A percentile compares a stretch with the other conserved stretches of the same genome.
Conservation (phyloP, 23 red algal species). For the Agarophyton chilense region DNA sequence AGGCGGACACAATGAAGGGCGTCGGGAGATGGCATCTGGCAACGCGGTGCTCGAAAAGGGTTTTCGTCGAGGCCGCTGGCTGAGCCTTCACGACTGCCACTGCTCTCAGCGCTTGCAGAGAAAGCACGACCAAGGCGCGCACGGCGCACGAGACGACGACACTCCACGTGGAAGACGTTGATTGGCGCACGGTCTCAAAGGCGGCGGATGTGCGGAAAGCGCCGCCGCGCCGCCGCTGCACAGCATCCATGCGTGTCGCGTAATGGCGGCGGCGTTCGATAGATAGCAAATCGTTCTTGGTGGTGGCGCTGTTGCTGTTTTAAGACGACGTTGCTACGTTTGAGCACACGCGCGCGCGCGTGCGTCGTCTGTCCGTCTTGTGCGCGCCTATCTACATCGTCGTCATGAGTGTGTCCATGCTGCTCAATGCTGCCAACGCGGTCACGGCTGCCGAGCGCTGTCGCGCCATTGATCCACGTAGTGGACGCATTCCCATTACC, state of each 20-base stretch:
- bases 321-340: not conserved
- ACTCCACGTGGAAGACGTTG: too few relatives aligned
- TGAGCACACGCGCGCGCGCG: not conserved
- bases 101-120: not conserved
- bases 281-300: not conserved
- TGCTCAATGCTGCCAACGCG: conserved; percentile 52
- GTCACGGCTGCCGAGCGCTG: conserved; percentile 32
- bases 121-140: not conserved
- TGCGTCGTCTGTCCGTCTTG: too few relatives aligned
- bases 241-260: not conserved
- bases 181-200: too few relatives aligned
- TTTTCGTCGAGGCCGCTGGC: not conserved
- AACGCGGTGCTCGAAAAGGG: not conserved
- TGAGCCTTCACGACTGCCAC: too few relatives aligned
- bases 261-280: not conserved
- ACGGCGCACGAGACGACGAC: too few relatives aligned
- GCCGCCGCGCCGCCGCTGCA: not conserved
- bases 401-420: conserved; percentile 62
- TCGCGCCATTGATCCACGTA: not conserved
- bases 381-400: too few relatives aligned
- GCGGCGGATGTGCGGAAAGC: not conserved
- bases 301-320: not conserved
- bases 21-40: not conserved
- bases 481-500: conserved; percentile 35
- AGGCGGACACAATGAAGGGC: not conserved